Conservation (phyloP, 1,284 basidiomycete genomes). For the Heterobasidion irregulare region DNA sequence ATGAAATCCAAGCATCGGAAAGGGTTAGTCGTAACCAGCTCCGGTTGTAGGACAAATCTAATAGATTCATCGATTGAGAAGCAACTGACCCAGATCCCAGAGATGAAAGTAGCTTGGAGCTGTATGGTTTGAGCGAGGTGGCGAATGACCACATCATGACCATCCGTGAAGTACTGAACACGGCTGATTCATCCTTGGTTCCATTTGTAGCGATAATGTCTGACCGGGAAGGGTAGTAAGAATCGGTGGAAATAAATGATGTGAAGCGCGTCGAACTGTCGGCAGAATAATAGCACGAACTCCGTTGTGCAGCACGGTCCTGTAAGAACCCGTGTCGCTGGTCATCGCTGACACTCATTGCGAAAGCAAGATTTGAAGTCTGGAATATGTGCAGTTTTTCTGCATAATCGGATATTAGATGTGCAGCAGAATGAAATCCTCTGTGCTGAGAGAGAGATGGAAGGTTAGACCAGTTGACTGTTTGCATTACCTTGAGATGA, state of each 20-base stretch:
- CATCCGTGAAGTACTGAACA: not conserved
- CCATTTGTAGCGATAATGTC: not conserved
- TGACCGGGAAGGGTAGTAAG: not conserved
- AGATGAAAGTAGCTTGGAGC: not conserved
- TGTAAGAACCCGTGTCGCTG: not conserved
- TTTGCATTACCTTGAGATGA: constrained; percentile 30
- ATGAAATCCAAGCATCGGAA: not conserved
- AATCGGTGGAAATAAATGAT: not conserved
- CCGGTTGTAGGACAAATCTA: not conserved
- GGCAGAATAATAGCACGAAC: not conserved
- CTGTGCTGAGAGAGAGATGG: constrained; percentile 23
- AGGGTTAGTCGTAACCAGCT: not conserved
- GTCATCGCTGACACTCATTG: not conserved
- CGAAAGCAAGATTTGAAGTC: not conserved
- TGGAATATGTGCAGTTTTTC: constrained; percentile 15
- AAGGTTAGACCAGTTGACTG: constrained; percentile 24
- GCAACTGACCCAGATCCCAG: not conserved
- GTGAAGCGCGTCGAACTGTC: not conserved
- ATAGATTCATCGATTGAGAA: not conserved
- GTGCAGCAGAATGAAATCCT: constrained; percentile 16
- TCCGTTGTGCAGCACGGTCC: not conserved
- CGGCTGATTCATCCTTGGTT: not conserved
- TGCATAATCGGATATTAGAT: constrained; percentile 22
- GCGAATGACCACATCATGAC: not conserved
- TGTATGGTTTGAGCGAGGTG: not conserved